Evolutionary conservation across 2,329 filamentous ascomycete species (phyloP).

Genomic region (Colletotrichum abscissum): DNA sequence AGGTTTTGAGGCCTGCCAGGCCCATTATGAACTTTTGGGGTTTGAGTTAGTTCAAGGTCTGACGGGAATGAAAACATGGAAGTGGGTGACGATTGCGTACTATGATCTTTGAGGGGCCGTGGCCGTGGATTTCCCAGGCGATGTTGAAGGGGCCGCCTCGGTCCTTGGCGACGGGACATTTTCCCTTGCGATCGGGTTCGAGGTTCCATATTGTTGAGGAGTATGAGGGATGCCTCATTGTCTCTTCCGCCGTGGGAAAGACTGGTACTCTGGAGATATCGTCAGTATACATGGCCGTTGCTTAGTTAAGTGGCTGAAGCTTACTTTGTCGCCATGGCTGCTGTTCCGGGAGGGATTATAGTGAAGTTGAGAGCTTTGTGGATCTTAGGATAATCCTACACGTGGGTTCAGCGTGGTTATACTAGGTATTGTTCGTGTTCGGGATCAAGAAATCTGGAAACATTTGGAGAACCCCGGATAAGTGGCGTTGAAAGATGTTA

Average conservation of each 20-base stretch:
- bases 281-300: neutral
- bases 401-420: neutral
- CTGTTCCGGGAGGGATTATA: neutral
- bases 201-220: slow-evolving; percentile 76
- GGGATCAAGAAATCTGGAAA: neutral
- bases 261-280: neutral
- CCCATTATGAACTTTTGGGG: slow-evolving; percentile 79
- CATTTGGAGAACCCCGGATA: slow-evolving; percentile 1
- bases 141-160: slow-evolving; percentile 82
- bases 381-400: neutral
- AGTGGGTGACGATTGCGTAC: slow-evolving; percentile 62
- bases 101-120: slow-evolving; percentile 76
- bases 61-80: neutral
- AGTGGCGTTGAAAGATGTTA: slow-evolving; percentile 22
- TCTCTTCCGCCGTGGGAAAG: slow-evolving; percentile 64
- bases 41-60: neutral
- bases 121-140: slow-evolving; percentile 83
- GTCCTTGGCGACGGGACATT: slow-evolving; percentile 71
- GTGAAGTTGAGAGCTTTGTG: too few relatives aligned
- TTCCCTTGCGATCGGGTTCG: slow-evolving; percentile 71
- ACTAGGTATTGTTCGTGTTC: neutral
- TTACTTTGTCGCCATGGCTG: slow-evolving; percentile 26
- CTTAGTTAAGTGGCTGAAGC: too few relatives aligned
- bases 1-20: slow-evolving; percentile 73
- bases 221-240: slow-evolving; percentile 74